Evolutionary conservation across 2,329 filamentous ascomycete genomes (phyloP), one percentile per base, ranked within the genome.

Genomic region (Endoconidiophora polonica): DNA sequence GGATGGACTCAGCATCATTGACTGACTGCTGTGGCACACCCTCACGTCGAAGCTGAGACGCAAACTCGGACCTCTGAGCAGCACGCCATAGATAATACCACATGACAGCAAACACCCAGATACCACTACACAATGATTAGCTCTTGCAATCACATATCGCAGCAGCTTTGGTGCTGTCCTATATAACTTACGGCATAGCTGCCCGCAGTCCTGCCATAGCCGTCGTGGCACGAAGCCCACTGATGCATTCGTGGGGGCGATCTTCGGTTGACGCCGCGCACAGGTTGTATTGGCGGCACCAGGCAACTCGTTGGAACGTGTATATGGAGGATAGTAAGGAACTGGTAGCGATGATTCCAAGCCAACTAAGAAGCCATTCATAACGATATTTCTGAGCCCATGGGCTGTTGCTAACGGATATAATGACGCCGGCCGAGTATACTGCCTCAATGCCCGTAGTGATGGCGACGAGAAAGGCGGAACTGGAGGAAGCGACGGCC

Each of bases 381-480:
- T 24, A 22, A 16, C 44, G 38, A 10, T 41, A n/a, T n/a, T 36
- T 20, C 7, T 41, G 42, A 7, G 44, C 37, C 43, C 43, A 51
- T 16, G 37, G 22, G 2, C 36, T 37, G 7, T 36, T 45, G 12
- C 26, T 40, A 9, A 46, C 9, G 24, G 38, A n/a, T 16, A 46
- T 36, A 16, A 46, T 22, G 9, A 43, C 49, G 9, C 29, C 43
- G 18, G 29, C 24, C 22, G 42, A 33, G 26, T 46, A 46, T 9
- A 51, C n/a, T 5, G 23, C 44, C 22, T 51, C 43, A 9, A 51
- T 46, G 4, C 29, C 49, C 7, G 38, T 16, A n/a, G 38, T 46
- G 36, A 51, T 12, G n/a, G 43, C 49, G n/a, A 51, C 44, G 12
- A 51, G 44, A 38, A 51, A 51, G 10, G 33, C 22, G 16, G 49